Base-by-base conservation (phyloP, 768 basidiomycete genomes). In the Daedaleopsis nitida region DNA sequence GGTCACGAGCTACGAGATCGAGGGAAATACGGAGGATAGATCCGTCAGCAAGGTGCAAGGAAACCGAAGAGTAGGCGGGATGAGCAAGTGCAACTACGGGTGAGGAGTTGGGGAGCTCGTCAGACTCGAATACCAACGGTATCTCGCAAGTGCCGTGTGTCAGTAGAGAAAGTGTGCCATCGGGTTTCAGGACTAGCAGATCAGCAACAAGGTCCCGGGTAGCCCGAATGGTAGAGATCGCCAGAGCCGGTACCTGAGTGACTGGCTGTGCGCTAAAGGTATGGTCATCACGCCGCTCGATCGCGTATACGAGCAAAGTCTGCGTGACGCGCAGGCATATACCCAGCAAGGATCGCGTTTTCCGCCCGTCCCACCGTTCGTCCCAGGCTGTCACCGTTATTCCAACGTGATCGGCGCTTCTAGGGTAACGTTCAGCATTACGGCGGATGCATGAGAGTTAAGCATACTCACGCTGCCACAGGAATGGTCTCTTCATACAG, bases 151-250 rank as follows among this genome's bases (percentile, higher is more conserved):
- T 65, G 1, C 87, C 89, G 64, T 91, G 88, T 0, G 87, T 91
- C 42, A 89, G 73, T 4, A 94, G 68, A 0, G 76, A 72, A 11
- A 93, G 72, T 10, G 72, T 71, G 34, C 85, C 80, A 50, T 83
- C 77, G 3, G 85, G 80, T 51, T 81, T 84, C 51, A 92, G 73
- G 16, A 89, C 73, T 5, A 96, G 73, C 11, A 94, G 76, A 71
- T 97, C 95, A 70, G 80, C 80, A 14, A 92, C 78, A 14, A 78
- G 75, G 8, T 75, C 74, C 19, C 94, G 84, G 3, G 88, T 89
- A 1, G 86, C 83, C 19, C 82, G 77, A 42, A 94, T 73, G 3
- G 91, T 75, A 0, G 81, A 76, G 0, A 83, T 80, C 2, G 87
- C 83, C 1, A 83, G 66, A 0, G 83, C 89, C 9, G 75, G 71